Percentiles rank a stretch among this genome's conserved stretches.
Conservation (phyloP, 164 flowering plant species). For the Stephania cephalantha region DNA sequence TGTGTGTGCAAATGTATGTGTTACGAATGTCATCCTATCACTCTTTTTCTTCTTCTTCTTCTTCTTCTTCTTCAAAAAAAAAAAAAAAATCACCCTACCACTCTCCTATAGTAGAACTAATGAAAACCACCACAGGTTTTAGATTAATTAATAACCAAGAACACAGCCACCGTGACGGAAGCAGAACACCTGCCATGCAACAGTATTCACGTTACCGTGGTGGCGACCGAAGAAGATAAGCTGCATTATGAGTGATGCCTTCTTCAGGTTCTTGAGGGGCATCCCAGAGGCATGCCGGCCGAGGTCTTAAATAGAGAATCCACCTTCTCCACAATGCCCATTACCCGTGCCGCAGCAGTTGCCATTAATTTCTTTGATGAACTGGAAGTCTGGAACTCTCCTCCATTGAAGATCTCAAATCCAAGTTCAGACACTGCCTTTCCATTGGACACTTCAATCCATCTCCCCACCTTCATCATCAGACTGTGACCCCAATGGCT, state of each 20-base stretch:
- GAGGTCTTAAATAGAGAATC: slow-evolving; percentile 31
- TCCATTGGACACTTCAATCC: slow-evolving; percentile 36
- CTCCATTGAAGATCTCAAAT: slow-evolving; percentile 20
- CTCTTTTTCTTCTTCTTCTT: too few species aligned
- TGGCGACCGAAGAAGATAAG: slow-evolving; percentile 12
- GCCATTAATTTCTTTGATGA: slow-evolving; percentile 43
- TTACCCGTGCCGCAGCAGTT: slow-evolving; percentile 34
- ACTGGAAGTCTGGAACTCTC: slow-evolving; percentile 34
- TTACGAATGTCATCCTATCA: too few species aligned
- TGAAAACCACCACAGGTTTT: too few species aligned
- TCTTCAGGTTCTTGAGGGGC: slow-evolving; percentile 28
- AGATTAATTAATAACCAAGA: too few species aligned
- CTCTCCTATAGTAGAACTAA: too few species aligned
- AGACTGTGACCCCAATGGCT: slow-evolving; percentile 19
- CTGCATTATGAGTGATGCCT: slow-evolving; percentile 35
- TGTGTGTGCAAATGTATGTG: too few species aligned
- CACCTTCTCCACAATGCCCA: slow-evolving; percentile 23
- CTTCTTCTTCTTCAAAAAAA: too few species aligned
- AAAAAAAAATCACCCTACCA: too few species aligned
- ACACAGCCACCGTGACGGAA: too few species aligned
- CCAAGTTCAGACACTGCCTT: slow-evolving; percentile 30
- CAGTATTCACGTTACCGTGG: slow-evolving; percentile 7
- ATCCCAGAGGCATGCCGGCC: slow-evolving; percentile 48
- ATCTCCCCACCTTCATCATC: slow-evolving; percentile 5
- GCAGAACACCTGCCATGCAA: slow-evolving; percentile 22